These are phyloP conservation scores for Starmerella bacillaris DNA, from an alignment of 805 yeast species.

Conservation along the genomic window DNA sequence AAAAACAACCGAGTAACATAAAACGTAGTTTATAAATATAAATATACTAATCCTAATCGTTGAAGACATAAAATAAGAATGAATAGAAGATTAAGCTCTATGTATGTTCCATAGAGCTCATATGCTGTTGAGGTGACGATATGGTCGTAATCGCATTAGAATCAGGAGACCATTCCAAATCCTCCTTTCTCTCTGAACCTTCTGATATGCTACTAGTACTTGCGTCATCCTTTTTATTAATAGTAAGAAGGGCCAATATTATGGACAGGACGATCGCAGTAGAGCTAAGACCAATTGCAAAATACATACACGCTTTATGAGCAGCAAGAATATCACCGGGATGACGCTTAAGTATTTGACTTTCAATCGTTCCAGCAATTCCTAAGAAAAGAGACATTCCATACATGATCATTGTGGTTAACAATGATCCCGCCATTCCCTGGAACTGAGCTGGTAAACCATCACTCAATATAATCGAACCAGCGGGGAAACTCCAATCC, in stretches of 20 bases:
- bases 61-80: no score
- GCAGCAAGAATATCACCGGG: conserved; percentile 9
- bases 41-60: no score
- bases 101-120: no score
- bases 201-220: no score
- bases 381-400: conserved; percentile 57
- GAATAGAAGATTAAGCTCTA: no score
- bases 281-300: conserved; percentile 12
- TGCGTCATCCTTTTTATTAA: background rate
- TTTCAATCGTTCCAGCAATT: conserved; percentile 32
- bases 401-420: conserved; percentile 53
- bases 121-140: no score
- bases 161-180: no score
- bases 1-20: no score
- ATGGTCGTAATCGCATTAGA: no score
- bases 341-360: conserved; percentile 7
- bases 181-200: no score
- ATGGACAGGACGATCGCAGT: conserved; percentile 8
- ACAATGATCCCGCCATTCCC: conserved; percentile 63
- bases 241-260: conserved; percentile 6
- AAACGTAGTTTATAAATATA: no score
- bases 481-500: conserved; percentile 66
- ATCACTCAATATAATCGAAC: conserved; percentile 44
- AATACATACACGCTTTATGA: conserved; percentile 9
- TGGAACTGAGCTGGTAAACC: conserved; percentile 44